Evolutionary conservation across 768 basidiomycete genomes (phyloP).

Genomic region (Leccinum variicolor): DNA sequence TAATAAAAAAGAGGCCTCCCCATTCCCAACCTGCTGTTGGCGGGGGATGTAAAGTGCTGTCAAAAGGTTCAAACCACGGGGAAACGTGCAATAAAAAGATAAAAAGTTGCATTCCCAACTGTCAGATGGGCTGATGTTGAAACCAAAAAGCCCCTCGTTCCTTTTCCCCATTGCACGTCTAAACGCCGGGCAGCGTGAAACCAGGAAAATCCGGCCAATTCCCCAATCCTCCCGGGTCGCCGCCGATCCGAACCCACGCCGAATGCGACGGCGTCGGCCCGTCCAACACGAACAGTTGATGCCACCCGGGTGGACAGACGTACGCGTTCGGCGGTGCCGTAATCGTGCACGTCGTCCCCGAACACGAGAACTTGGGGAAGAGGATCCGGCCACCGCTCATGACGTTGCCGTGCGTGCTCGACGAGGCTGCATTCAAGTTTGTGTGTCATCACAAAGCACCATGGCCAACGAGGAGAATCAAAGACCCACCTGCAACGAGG

Average conservation of each 20-base stretch:
- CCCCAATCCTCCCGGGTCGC: constrained; percentile 57
- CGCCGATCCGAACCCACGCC: constrained; percentile 74
- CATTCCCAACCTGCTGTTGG: background rate
- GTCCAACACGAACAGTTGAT: constrained; percentile 72
- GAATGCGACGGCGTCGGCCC: constrained; percentile 77
- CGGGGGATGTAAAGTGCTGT: too few species aligned
- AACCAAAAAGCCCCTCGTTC: too few species aligned
- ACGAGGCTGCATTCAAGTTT: constrained; percentile 44
- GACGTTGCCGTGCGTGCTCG: constrained; percentile 74
- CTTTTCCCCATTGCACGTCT: too few species aligned
- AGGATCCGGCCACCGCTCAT: constrained; percentile 67
- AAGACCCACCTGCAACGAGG: constrained; percentile 57
- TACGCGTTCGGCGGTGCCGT: constrained; percentile 68
- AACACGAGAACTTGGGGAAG: constrained; percentile 69
- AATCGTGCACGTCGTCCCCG: constrained; percentile 74
- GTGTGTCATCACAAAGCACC: too few species aligned
- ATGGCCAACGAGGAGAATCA: too few species aligned
- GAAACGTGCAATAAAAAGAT: background rate
- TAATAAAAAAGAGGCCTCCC: background rate
- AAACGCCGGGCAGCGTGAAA: constrained; percentile 65
- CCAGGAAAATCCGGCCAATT: constrained; percentile 72
- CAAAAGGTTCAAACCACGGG: background rate
- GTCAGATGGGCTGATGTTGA: too few species aligned
- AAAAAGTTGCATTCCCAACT: background rate
- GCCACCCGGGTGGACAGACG: constrained; percentile 74